Evolutionary conservation across 495 filamentous ascomycete genomes (phyloP).

Genomic region (Lasiosphaeria hispida): DNA sequence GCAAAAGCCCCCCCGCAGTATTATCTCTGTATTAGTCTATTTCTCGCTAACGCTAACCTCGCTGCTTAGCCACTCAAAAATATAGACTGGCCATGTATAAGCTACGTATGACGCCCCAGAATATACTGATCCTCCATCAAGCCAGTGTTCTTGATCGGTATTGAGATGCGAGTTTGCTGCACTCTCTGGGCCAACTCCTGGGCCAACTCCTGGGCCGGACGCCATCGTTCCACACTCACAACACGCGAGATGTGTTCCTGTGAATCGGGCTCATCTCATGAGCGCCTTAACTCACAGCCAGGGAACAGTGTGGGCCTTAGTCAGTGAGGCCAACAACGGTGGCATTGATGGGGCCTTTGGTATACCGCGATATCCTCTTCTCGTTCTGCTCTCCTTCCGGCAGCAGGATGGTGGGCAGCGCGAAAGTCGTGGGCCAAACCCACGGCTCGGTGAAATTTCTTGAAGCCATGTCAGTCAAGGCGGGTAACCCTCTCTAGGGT

Average conservation of each 20-base stretch:
- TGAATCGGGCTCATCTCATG: too few relatives aligned
- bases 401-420: constrained; percentile 4
- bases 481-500: background rate
- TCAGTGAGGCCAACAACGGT: constrained; percentile 14
- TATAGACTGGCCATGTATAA: too few relatives aligned
- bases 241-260: too few relatives aligned
- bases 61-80: too few relatives aligned
- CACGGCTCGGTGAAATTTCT: constrained; percentile 30
- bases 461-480: background rate
- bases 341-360: constrained; percentile 17
- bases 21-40: too few relatives aligned
- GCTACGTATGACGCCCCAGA: too few relatives aligned
- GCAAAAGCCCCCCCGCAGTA: too few relatives aligned
- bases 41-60: too few relatives aligned
- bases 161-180: too few relatives aligned
- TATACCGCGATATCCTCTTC: constrained; percentile 11
- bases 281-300: background rate
- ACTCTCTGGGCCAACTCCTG: background rate
- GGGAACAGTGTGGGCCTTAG: constrained; percentile 3
- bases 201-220: background rate
- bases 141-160: too few relatives aligned
- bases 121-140: too few relatives aligned
- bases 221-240: background rate
- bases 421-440: constrained; percentile 25
- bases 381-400: constrained; percentile 1